Conservation (phyloP, 2,329 filamentous ascomycete species). For the Paraconiothyrium brasiliense region DNA sequence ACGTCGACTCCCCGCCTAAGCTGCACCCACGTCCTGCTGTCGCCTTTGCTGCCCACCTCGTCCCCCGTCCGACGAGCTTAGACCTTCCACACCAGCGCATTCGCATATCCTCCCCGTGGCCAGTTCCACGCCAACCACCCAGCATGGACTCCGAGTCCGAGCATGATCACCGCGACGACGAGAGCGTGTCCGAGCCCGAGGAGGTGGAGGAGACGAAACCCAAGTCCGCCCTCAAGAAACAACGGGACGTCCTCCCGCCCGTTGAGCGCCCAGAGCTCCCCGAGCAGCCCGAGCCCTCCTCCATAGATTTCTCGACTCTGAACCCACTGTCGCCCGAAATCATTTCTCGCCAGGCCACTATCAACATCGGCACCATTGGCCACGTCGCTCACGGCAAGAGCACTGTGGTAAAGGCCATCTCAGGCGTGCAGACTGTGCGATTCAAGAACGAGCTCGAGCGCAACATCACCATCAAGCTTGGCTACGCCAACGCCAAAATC, state of each 20-base stretch:
- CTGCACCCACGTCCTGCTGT: neutral
- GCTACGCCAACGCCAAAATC: slow-evolving; percentile 99
- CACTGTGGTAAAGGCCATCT: slow-evolving; percentile 98
- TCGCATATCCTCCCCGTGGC: slow-evolving; percentile 10
- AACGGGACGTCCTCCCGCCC: slow-evolving; percentile 64
- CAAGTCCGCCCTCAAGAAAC: slow-evolving; percentile 90
- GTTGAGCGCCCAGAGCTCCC: slow-evolving; percentile 74
- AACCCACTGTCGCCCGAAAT: slow-evolving; percentile 93
- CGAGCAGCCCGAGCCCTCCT: slow-evolving; percentile 90
- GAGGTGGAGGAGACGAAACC: slow-evolving; percentile 69
- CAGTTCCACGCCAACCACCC: slow-evolving; percentile 26
- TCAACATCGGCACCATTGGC: slow-evolving; percentile 98
- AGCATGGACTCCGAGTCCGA: slow-evolving; percentile 55
- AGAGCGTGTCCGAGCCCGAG: slow-evolving; percentile 74
- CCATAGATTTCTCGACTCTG: slow-evolving; percentile 82
- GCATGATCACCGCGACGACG: slow-evolving; percentile 51
- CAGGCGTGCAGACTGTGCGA: slow-evolving; percentile 96
- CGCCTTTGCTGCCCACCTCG: neutral
- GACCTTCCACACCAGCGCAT: neutral
- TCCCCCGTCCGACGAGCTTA: neutral
- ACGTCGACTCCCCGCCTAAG: slow-evolving; percentile 1
- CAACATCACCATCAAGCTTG: slow-evolving; percentile 99
- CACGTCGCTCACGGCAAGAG: slow-evolving; percentile 99
- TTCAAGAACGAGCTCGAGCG: slow-evolving; percentile 99
- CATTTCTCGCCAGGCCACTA: slow-evolving; percentile 96